Percentiles rank a stretch among this genome's conserved stretches.
These are phyloP conservation scores for Ogataea pignaliae DNA, from an alignment of 805 yeast genomes.

Conservation along the genomic window DNA sequence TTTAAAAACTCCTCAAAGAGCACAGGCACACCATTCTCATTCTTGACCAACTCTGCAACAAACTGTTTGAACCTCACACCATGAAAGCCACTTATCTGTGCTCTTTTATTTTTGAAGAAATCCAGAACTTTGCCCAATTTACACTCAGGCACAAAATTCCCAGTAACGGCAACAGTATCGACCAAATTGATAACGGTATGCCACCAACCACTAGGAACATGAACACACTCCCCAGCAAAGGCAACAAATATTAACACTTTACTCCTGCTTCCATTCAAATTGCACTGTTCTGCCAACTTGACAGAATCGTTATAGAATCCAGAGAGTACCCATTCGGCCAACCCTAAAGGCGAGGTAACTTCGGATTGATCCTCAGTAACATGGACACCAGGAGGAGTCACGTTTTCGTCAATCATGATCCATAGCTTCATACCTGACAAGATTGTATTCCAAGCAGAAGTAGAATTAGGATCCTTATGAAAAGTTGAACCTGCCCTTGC, in stretches of 20 bases:
- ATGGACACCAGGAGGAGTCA: constrained; percentile 80
- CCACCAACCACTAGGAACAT: constrained; percentile 98
- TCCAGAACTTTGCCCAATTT: constrained; percentile 57
- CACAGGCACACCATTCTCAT: constrained; percentile 22
- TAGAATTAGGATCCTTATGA: constrained; percentile 89
- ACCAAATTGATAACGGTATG: constrained; percentile 85
- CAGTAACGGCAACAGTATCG: constrained; percentile 82
- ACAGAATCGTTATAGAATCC: constrained; percentile 75
- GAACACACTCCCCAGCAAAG: constrained; percentile 76
- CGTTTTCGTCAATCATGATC: constrained; percentile 81
- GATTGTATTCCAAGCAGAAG: constrained; percentile 87
- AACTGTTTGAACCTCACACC: constrained; percentile 44
- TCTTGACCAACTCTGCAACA: constrained; percentile 30
- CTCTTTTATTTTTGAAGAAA: constrained; percentile 61
- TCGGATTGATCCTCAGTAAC: constrained; percentile 76
- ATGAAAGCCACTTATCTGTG: constrained; percentile 79
- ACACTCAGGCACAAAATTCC: constrained; percentile 74
- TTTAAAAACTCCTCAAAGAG: constrained; percentile 6
- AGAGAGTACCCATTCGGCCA: constrained; percentile 85
- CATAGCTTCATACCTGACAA: constrained; percentile 74
- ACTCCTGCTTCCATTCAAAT: constrained; percentile 12
- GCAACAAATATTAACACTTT: constrained; percentile 68
- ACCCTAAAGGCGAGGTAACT: constrained; percentile 87
- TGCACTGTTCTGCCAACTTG: constrained; percentile 37
- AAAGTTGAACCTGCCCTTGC: constrained; percentile 80